Conservation (phyloP, 1,284 basidiomycete species). For the Cutaneotrichosporon sp. region DNA sequence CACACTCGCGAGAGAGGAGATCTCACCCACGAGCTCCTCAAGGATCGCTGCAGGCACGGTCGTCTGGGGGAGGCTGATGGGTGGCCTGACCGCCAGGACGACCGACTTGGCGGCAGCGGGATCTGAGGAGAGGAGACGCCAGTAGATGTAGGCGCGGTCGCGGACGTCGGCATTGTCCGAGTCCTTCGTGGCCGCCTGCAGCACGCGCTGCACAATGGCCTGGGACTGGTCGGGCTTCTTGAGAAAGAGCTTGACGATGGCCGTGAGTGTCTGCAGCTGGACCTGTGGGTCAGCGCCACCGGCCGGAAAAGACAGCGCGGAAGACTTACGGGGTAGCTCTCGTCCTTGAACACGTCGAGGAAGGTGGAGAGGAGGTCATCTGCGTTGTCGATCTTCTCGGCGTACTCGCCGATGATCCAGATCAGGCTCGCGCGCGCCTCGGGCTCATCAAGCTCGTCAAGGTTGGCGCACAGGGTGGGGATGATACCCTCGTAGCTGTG, state of each 20-base stretch:
- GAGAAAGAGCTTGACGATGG: conserved; percentile 94
- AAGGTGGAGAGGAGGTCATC: conserved; percentile 94
- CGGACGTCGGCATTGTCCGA: conserved; percentile 95
- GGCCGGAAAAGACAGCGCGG: too few species aligned
- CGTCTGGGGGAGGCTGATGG: conserved; percentile 86
- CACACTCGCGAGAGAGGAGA: conserved; percentile 83
- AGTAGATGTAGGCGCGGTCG: conserved; percentile 94
- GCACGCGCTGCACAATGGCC: conserved; percentile 86
- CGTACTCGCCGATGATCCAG: conserved; percentile 98
- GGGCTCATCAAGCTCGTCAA: conserved; percentile 89
- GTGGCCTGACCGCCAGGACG: conserved; percentile 84
- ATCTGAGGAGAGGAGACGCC: conserved; percentile 89
- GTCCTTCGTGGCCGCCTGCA: conserved; percentile 97
- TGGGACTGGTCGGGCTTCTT: conserved; percentile 89
- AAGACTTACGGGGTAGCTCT: conserved; percentile 67
- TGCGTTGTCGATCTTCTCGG: conserved; percentile 91
- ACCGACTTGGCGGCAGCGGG: conserved; percentile 92
- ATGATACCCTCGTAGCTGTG: conserved; percentile 96
- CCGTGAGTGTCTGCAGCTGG: conserved; percentile 91
- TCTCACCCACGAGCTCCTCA: conserved; percentile 86
- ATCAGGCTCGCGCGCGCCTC: conserved; percentile 96
- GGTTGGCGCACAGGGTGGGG: conserved; percentile 83
- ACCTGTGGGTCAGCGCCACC: conserved; percentile 60
- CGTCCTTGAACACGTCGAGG: conserved; percentile 87
- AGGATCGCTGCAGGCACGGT: conserved; percentile 86